phyloP scores from a whole-genome alignment of 163 green algal genomes.

The Scenedesmus sp. region DNA sequence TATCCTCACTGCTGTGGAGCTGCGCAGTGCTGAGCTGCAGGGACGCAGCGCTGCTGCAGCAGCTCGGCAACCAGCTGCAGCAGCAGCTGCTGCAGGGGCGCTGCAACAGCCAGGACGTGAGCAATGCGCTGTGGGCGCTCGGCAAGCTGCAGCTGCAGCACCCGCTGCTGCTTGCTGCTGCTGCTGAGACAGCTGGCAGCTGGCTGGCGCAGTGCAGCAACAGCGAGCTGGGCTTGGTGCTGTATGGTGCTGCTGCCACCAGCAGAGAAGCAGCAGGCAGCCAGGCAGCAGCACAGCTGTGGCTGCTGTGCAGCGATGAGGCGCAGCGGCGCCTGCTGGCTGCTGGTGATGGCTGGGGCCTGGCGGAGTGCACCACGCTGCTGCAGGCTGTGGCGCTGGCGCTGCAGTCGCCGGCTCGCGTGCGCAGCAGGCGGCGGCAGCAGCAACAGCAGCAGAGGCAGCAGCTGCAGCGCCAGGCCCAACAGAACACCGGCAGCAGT shows the following conservation, averaged over 20 bases:
- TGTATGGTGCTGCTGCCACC: conserved; percentile 21
- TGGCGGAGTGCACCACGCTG: conserved; percentile 16
- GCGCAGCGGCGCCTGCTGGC: not conserved
- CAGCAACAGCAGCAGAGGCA: not conserved
- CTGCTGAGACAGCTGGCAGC: not conserved
- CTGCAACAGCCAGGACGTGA: conserved; percentile 51
- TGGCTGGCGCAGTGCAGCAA: not conserved
- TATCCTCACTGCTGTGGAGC: conserved; percentile 65
- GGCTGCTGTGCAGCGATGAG: not conserved
- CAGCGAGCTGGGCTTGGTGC: not conserved
- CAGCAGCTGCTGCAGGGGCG: conserved; percentile 36
- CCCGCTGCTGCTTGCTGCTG: conserved; percentile 50
- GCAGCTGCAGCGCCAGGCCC: not conserved
- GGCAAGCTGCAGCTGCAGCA: conserved; percentile 48
- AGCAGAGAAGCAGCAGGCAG: conserved; percentile 7
- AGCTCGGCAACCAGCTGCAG: conserved; percentile 21
- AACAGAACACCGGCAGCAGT: conserved; percentile 4
- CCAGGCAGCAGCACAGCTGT: conserved; percentile 33
- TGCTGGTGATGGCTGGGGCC: not conserved
- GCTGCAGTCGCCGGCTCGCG: not conserved
- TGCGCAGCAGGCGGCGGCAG: not conserved
- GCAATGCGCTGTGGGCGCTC: conserved; percentile 38
- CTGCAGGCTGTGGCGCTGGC: conserved; percentile 5
- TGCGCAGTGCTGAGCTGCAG: conserved; percentile 50
- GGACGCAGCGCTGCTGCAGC: conserved; percentile 12